Percentiles rank a stretch among this genome's conserved stretches.
These are phyloP conservation scores for Pythium dissotocum DNA, from an alignment of 352 stramenopile genomes.

Conservation along the genomic window DNA sequence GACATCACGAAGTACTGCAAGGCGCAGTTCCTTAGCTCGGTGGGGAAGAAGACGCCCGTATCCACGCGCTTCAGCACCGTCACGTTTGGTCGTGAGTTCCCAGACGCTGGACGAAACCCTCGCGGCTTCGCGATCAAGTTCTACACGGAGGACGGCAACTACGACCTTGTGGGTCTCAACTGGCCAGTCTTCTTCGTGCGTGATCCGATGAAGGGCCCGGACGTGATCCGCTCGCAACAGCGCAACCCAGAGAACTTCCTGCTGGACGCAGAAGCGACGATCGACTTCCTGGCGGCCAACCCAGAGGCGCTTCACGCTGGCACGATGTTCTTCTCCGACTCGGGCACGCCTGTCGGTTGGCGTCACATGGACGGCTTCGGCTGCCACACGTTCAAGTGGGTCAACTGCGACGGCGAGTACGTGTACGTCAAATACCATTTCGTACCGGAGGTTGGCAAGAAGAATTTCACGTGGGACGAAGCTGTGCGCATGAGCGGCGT, in stretches of 20 bases:
- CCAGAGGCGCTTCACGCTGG: slow-evolving; percentile 91
- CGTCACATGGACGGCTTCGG: slow-evolving; percentile 93
- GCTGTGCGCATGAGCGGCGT: slow-evolving; percentile 60
- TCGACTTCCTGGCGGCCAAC: slow-evolving; percentile 93
- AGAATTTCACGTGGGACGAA: slow-evolving; percentile 85
- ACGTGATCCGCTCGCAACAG: slow-evolving; percentile 94
- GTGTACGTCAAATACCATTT: slow-evolving; percentile 94
- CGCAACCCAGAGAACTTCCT: slow-evolving; percentile 87
- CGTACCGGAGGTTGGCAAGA: slow-evolving; percentile 90
- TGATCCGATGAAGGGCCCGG: slow-evolving; percentile 91
- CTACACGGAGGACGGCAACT: slow-evolving; percentile 94
- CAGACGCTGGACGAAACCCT: slow-evolving; percentile 60
- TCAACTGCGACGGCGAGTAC: slow-evolving; percentile 73
- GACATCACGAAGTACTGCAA: slow-evolving; percentile 30
- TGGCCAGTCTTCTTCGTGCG: slow-evolving; percentile 94
- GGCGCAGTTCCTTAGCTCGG: slow-evolving; percentile 22
- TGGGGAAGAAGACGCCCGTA: slow-evolving; percentile 29
- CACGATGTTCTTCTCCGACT: slow-evolving; percentile 88
- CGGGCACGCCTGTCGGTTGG: slow-evolving; percentile 87
- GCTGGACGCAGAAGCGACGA: slow-evolving; percentile 89
- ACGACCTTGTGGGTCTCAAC: slow-evolving; percentile 94
- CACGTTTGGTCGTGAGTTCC: slow-evolving; percentile 30
- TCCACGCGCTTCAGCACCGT: slow-evolving; percentile 30
- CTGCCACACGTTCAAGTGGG: slow-evolving; percentile 90
- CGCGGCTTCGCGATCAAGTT: slow-evolving; percentile 93